These are phyloP conservation scores for Limonium bicolor DNA, from an alignment of 148 eudicot species.

Conservation along the genomic window DNA sequence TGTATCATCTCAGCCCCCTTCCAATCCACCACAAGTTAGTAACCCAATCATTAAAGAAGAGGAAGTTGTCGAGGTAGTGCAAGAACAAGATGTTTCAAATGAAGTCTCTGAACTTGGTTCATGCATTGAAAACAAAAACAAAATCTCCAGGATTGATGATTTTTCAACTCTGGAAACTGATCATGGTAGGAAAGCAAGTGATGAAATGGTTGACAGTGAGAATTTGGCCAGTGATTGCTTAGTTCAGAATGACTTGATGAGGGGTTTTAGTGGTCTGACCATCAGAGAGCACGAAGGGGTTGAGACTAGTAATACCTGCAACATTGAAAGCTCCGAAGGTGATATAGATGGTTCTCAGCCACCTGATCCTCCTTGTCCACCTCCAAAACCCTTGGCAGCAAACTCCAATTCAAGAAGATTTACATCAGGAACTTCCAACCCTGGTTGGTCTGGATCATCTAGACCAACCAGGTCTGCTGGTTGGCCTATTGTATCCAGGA, in stretches of 20 bases:
- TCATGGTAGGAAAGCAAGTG: conserved; percentile 18
- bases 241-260: conserved; percentile 16
- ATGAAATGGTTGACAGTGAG: conserved; percentile 21
- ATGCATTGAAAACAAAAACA: conserved; percentile 15
- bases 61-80: conserved; percentile 26
- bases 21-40: conserved; percentile 15
- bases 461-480: conserved; percentile 54
- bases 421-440: conserved; percentile 29
- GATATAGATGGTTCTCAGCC: conserved; percentile 42
- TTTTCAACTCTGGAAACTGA: conserved; percentile 13
- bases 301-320: conserved; percentile 25
- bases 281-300: conserved; percentile 12
- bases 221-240: conserved; percentile 17
- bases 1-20: conserved; percentile 22
- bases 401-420: conserved; percentile 31
- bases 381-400: conserved; percentile 58
- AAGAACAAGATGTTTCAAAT: conserved; percentile 27
- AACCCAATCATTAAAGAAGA: conserved; percentile 26
- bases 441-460: conserved; percentile 54
- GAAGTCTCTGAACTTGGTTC: conserved; percentile 20
- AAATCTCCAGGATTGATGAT: conserved; percentile 24
- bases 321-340: conserved; percentile 14
- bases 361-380: conserved; percentile 88
- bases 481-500: conserved; percentile 60
- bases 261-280: conserved; percentile 23